Base-by-base conservation (phyloP, 331 rosid species). In the Cydonia oblonga region DNA sequence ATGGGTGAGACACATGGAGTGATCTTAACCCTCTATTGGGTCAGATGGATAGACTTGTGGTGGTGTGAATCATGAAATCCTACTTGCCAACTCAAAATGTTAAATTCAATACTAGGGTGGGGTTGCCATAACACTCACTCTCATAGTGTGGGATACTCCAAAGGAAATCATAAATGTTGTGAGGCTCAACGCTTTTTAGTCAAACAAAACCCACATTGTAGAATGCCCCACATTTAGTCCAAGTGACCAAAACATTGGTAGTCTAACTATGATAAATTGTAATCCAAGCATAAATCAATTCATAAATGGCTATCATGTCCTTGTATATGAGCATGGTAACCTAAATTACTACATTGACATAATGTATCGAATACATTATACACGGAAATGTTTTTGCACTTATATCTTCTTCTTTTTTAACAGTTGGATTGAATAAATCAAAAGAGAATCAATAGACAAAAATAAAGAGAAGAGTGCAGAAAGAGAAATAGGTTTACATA, bases 51-150 rank as follows among this genome's bases (percentile, higher is more conserved):
- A 20, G 24, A 22, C 33, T 4, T 26, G 23, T 32, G 70, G 81
- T 80, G 89, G 65, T 80, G 62, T 62, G 62, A 83, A 86, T 80
- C 69, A 82, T 82, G 75, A 61, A 60, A 51, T 30, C 68, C 71
- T 70, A 40, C 11, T 61, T 64, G 83, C 80, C 86, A 82, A 75
- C 86, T 75, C 83, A 42, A 54, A 42, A 54, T 69, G 71, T 66
- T n/a, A 69, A 53, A 13, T 46, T 33, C 15, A 28, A 54, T 65
- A 20, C 76, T 64, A 1, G 35, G 76, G 49, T 72, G 64, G 76
- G 74, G 79, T 53, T 69, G n/a, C 16, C 30, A 74, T 68, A 8
- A 73, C 80, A 81, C 38, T 71, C 59, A 10, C 33, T 59, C 68
- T 60, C 68, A 18, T 11, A 46, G 82, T 68, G 74, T 23, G 84